Percentiles rank a stretch among this genome's conserved stretches.
phyloP scores from a whole-genome alignment of 352 stramenopile genomes.

The Phytophthora multivora region DNA sequence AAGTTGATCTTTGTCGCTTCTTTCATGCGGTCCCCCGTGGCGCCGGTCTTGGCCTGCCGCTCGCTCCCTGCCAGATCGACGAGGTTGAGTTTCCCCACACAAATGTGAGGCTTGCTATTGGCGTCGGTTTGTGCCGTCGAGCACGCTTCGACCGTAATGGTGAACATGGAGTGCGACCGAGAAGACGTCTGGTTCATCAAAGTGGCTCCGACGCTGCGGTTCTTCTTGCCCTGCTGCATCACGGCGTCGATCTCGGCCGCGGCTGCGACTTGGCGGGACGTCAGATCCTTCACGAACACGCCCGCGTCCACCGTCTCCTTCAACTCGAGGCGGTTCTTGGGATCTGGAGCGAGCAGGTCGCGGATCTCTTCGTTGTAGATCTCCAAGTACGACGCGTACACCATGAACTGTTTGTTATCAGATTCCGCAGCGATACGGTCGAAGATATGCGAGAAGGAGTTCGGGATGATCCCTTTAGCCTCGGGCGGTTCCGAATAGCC shows the following conservation, averaged over 20 bases:
- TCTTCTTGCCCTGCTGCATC: conserved; percentile 93
- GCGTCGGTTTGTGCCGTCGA: conserved; percentile 49
- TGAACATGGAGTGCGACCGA: conserved; percentile 96
- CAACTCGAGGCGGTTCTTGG: conserved; percentile 91
- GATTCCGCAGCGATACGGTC: conserved; percentile 86
- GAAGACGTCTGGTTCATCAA: conserved; percentile 97
- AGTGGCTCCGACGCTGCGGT: conserved; percentile 91
- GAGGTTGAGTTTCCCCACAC: conserved; percentile 96
- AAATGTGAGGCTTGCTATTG: conserved; percentile 74
- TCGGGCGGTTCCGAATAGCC: conserved; percentile 88
- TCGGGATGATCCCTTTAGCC: conserved; percentile 95
- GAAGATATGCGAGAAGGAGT: conserved; percentile 96
- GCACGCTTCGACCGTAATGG: conserved; percentile 92
- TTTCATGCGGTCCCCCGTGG: conserved; percentile 92
- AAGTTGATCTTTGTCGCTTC: conserved; percentile 94
- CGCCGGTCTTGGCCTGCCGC: conserved; percentile 93
- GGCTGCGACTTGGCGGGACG: conserved; percentile 76
- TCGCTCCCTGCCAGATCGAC: conserved; percentile 95
- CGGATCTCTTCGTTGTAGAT: conserved; percentile 99
- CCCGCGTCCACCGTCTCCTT: conserved; percentile 94
- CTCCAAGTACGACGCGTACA: conserved; percentile 95
- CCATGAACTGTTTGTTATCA: conserved; percentile 91
- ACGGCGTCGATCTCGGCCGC: conserved; percentile 93
- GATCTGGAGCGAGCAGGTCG: conserved; percentile 91
- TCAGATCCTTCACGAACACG: conserved; percentile 96